Conservation (phyloP, 1,284 basidiomycete genomes). For the Malassezia yamatoensis region DNA sequence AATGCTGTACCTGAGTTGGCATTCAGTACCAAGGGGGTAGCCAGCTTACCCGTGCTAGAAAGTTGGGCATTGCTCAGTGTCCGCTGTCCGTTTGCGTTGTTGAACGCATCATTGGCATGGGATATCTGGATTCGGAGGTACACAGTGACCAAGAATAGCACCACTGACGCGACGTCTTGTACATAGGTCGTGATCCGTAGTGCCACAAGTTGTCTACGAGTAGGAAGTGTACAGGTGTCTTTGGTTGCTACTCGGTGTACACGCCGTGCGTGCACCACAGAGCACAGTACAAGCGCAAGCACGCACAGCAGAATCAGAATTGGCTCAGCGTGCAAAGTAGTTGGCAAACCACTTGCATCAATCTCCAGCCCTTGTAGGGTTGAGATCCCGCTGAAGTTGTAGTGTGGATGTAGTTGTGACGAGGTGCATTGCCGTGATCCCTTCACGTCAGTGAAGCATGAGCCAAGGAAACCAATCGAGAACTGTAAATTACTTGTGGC, state of each 20-base stretch:
- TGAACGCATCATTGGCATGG: slow-evolving; percentile 5
- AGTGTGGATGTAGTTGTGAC: slow-evolving; percentile 2
- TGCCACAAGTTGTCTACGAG: not conserved
- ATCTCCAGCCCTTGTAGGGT: not conserved
- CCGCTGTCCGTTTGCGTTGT: not conserved
- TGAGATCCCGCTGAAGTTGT: not conserved
- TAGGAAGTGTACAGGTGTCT: not conserved
- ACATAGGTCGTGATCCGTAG: not conserved
- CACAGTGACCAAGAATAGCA: slow-evolving; percentile 2
- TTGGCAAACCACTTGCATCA: not conserved
- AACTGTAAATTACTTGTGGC: not conserved
- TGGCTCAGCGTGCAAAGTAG: not conserved
- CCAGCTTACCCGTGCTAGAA: not conserved
- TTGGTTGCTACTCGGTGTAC: slow-evolving; percentile 2
- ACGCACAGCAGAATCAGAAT: not conserved
- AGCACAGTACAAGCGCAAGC: not conserved
- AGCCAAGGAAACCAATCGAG: slow-evolving; percentile 6
- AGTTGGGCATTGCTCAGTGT: not conserved
- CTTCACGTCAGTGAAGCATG: slow-evolving; percentile 6
- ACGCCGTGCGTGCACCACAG: slow-evolving; percentile 5
- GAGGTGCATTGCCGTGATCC: not conserved
- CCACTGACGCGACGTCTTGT: slow-evolving; percentile 1
- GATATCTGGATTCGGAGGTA: slow-evolving; percentile 7
- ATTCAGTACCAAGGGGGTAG: not conserved
- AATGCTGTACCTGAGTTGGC: slow-evolving; percentile 9